Percentiles rank a stretch among this genome's conserved stretches.
Evolutionary conservation across 371 early-diverging fungal species (phyloP).

Genomic region (Apophysomyces elegans): DNA sequence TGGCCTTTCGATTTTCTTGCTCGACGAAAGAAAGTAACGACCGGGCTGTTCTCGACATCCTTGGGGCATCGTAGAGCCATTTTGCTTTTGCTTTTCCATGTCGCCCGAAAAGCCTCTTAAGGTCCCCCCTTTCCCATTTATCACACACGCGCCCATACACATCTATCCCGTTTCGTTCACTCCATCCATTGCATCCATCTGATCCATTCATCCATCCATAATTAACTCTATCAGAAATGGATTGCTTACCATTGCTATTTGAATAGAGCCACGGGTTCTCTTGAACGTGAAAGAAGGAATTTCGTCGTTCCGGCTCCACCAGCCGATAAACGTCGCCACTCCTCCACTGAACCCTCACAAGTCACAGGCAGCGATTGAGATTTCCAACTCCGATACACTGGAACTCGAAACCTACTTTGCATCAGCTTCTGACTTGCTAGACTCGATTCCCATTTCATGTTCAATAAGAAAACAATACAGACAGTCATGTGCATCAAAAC

Average conservation of each 20-base stretch:
- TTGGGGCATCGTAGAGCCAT: too few relatives aligned
- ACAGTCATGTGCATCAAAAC: too few relatives aligned
- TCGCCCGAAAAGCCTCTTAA: too few relatives aligned
- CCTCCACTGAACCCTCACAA: neutral
- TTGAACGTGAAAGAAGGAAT: constrained; percentile 12
- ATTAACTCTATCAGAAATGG: neutral
- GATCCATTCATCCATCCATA: constrained; percentile 7
- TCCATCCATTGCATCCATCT: constrained; percentile 8
- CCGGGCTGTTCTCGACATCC: too few relatives aligned
- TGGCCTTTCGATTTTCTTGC: too few relatives aligned
- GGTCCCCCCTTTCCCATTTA: neutral
- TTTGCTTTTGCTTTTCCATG: too few relatives aligned
- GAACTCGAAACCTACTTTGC: too few relatives aligned
- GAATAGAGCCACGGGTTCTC: constrained; percentile 11
- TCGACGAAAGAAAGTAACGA: neutral
- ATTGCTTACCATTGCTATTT: constrained; percentile 8
- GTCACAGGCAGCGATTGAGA: neutral
- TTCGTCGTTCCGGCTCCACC: neutral
- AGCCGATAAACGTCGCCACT: neutral
- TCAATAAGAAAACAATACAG: too few relatives aligned
- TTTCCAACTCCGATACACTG: too few relatives aligned
- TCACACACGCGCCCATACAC: too few relatives aligned
- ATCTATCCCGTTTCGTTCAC: neutral
- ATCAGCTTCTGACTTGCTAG: too few relatives aligned
- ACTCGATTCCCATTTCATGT: too few relatives aligned